Evolutionary conservation across 2,329 filamentous ascomycete species (phyloP).

Genomic region (Fusarium tjaetaba): DNA sequence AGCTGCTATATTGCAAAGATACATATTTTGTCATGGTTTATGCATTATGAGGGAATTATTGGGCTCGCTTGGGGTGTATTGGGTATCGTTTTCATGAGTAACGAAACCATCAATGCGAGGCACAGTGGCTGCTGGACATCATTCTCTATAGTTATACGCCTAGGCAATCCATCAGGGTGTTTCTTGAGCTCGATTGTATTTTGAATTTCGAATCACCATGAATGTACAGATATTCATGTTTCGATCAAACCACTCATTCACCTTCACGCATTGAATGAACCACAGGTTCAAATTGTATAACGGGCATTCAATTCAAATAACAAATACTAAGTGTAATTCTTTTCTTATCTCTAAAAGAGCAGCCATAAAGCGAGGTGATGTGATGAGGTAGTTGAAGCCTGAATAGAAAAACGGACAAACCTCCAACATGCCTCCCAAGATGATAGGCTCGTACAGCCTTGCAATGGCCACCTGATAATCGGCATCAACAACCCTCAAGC

Average conservation of each 20-base stretch:
- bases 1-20: neutral
- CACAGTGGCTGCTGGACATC: neutral
- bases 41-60: neutral
- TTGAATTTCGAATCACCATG: neutral
- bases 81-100: neutral
- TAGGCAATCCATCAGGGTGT: neutral
- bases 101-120: neutral
- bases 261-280: neutral
- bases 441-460: conserved; percentile 8
- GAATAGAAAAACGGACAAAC: neutral
- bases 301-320: conserved; percentile 3
- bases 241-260: neutral
- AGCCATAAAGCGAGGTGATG: neutral
- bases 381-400: neutral
- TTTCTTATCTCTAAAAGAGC: neutral
- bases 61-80: neutral
- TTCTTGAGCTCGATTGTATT: neutral
- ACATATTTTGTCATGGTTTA: neutral
- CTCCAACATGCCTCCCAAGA: neutral
- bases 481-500: neutral
- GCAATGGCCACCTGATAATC: neutral
- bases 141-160: neutral
- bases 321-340: conserved; percentile 13
- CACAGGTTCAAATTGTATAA: neutral
- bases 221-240: neutral